A percentile compares a stretch with the other conserved stretches of the same genome.
These are phyloP conservation scores for Actinomucor elegans DNA, from an alignment of 371 early-diverging fungal species.

Conservation along the genomic window DNA sequence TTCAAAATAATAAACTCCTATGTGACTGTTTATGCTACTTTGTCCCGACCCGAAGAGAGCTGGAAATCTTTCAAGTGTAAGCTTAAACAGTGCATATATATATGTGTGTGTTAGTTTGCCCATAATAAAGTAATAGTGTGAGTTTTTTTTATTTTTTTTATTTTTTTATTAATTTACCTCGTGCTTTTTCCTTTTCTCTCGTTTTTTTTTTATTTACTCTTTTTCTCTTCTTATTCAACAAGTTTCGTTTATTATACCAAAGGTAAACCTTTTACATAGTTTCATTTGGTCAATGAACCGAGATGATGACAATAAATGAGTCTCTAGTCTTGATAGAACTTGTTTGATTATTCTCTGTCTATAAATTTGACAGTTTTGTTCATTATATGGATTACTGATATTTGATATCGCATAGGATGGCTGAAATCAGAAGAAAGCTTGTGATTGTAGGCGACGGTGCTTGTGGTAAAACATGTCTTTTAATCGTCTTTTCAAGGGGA, in stretches of 20 bases:
- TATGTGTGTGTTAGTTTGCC: neutral
- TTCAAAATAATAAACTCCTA: neutral
- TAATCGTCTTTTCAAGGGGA: slow-evolving; percentile 93
- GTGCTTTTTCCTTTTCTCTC: slow-evolving; percentile 3
- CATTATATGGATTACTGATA: too few relatives aligned
- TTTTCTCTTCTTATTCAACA: neutral
- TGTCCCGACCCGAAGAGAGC: slow-evolving; percentile 2
- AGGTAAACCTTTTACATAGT: neutral
- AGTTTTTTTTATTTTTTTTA: too few relatives aligned
- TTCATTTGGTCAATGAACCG: neutral
- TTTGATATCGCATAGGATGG: slow-evolving; percentile 53
- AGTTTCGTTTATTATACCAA: slow-evolving; percentile 1
- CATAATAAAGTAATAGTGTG: neutral
- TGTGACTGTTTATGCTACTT: too few relatives aligned
- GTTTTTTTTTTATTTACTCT: neutral
- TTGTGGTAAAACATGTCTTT: slow-evolving; percentile 96
- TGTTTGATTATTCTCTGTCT: neutral
- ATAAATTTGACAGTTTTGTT: too few relatives aligned
- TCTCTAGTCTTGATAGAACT: neutral
- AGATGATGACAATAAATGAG: neutral
- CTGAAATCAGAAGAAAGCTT: slow-evolving; percentile 91
- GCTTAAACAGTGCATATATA: too few relatives aligned
- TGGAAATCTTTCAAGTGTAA: neutral
- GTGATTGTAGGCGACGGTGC: slow-evolving; percentile 98
- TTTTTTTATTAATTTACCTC: neutral